phyloP scores from a whole-genome alignment of 768 basidiomycete species.

The Cantharellus anzutake region DNA sequence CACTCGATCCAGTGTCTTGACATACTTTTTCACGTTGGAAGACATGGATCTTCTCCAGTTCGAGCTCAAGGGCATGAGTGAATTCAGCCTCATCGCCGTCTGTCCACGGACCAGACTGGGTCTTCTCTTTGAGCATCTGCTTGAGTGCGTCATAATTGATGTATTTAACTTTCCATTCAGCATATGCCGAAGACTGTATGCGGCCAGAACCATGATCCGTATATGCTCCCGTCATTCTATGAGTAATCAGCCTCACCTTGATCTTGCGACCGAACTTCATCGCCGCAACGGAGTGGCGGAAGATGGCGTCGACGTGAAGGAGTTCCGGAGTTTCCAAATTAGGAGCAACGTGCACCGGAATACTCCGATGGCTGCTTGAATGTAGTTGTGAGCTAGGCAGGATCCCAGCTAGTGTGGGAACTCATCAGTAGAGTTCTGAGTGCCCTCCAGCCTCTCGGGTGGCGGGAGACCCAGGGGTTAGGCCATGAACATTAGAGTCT shows the following conservation, averaged over 20 bases:
- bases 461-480: too few species aligned
- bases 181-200: constrained; percentile 5
- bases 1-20: background rate
- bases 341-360: too few species aligned
- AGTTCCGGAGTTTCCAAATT: too few species aligned
- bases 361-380: too few species aligned
- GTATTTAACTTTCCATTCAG: constrained; percentile 8
- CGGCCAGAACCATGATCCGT: background rate
- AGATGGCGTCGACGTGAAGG: too few species aligned
- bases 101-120: constrained; percentile 1
- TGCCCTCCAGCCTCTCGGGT: too few species aligned
- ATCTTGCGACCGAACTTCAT: constrained; percentile 10
- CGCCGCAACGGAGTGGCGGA: background rate
- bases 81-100: constrained; percentile 6
- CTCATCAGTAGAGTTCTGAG: too few species aligned
- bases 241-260: constrained; percentile 3
- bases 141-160: constrained; percentile 9
- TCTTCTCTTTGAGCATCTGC: constrained; percentile 6
- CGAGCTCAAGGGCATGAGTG: constrained; percentile 3
- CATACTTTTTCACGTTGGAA: constrained; percentile 8
- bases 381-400: too few species aligned
- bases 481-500: too few species aligned
- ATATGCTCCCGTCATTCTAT: background rate
- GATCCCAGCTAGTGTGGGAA: too few species aligned
- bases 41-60: constrained; percentile 9